Evolutionary conservation across 1,284 basidiomycete genomes (phyloP), one percentile per base, ranked within the genome.

Genomic region (Sphagnurus paluster): DNA sequence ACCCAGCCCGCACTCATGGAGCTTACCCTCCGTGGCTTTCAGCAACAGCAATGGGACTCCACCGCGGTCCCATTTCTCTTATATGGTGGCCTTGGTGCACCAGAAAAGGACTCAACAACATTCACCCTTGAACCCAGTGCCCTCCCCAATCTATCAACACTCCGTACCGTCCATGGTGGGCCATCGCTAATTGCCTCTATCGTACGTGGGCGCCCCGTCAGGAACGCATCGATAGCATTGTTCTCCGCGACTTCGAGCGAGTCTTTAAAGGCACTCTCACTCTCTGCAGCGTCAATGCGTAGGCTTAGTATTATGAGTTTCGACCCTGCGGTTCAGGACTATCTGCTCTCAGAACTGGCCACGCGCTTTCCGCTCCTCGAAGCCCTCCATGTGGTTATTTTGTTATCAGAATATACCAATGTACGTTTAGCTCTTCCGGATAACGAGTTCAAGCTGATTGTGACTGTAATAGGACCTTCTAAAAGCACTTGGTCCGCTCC

Each of bases 261-360:
- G n/a, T 58, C 75, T 5, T 66, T 84, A 33, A 69, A 77, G 40
- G 72, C 74, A 1, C 63, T 84, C 8, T 53, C 57, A 5, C 57
- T 67, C 30, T 68, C 74, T 3, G 60, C 71, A 0, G 56, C 50
- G 9, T 64, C 72, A 0, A 58, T 84, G 42, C 66, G 63, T 41
- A 69, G 77, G 52, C 62, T 84, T 29, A 84, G 78, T 17, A 65
- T 83, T 26, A 77, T 84, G 65, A 76, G 75, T 24, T 76, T 84
- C 32, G 80, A 81, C 50, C 65, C 70, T 2, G 50, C 63, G 4
- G 69, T 66, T 0, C 77, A 76, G 5, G 57, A 64, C 1, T 61
- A 65, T 35, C 62, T 84, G 39, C 60, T 84, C 19, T 52, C 63
- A 3, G 72, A 75, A 42, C 66, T 84, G 5, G 67, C 75, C 3